Evolutionary conservation across 441 rosid species (phyloP).

Genomic region (Geranium incanum): DNA sequence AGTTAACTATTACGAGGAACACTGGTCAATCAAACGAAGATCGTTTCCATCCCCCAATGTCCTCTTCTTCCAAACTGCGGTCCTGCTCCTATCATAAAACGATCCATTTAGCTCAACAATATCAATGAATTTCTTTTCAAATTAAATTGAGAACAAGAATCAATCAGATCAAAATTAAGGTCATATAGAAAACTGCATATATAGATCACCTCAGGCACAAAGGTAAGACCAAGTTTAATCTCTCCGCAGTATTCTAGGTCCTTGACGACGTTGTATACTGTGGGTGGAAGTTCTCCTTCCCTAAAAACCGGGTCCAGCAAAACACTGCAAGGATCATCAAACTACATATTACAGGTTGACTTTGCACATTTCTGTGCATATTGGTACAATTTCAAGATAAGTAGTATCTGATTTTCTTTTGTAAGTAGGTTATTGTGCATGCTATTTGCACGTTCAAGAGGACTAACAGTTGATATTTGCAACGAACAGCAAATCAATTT

Average conservation of each 20-base stretch:
- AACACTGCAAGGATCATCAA: conserved; percentile 29
- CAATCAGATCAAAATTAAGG: neutral
- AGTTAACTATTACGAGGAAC: no score
- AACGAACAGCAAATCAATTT: no score
- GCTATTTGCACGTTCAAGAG: no score
- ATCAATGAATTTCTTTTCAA: neutral
- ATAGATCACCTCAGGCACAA: conserved; percentile 42
- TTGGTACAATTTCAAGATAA: no score
- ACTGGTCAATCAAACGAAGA: conserved; percentile 6
- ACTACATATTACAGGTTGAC: no score
- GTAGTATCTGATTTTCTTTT: no score
- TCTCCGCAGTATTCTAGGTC: conserved; percentile 45
- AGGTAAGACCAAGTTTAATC: conserved; percentile 46
- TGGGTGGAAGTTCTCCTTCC: conserved; percentile 42
- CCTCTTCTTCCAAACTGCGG: conserved; percentile 24
- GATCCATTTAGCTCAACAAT: neutral
- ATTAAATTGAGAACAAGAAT: neutral
- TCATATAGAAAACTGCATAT: neutral
- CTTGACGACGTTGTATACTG: conserved; percentile 49
- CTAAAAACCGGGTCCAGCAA: conserved; percentile 41
- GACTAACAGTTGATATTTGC: neutral
- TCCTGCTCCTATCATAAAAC: conserved; percentile 21
- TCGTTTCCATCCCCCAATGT: conserved; percentile 19
- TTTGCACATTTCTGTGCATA: no score
- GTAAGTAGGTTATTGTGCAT: no score